phyloP scores from a whole-genome alignment of 169 alveolate genomes.

The Eimeria mitis region DNA sequence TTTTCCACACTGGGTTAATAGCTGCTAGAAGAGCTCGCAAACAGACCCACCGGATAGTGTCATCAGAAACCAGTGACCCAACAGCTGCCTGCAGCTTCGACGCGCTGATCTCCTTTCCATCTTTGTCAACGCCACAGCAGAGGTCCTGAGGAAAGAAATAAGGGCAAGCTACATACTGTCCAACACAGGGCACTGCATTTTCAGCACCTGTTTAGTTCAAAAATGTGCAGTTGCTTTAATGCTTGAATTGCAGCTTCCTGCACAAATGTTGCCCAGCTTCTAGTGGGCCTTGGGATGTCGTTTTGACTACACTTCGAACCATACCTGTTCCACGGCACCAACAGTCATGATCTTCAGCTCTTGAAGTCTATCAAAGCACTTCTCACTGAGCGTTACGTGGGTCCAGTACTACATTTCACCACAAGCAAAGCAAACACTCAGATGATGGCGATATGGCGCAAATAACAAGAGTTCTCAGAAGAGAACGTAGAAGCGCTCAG shows the following conservation, averaged over 20 bases:
- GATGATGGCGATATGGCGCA: not conserved
- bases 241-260: not conserved
- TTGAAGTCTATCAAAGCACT: constrained; percentile 78
- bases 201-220: not conserved
- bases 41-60: constrained; percentile 21
- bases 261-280: not conserved
- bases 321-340: constrained; percentile 82
- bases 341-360: constrained; percentile 65
- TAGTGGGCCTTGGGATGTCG: not conserved
- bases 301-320: not conserved
- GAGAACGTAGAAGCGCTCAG: not conserved
- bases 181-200: not conserved
- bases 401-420: constrained; percentile 68
- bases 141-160: constrained; percentile 23
- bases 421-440: not conserved
- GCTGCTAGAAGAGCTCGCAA: not conserved
- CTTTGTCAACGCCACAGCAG: constrained; percentile 81
- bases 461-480: not conserved
- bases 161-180: not conserved
- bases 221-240: not conserved
- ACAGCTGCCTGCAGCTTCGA: constrained; percentile 66
- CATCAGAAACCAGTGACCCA: constrained; percentile 53
- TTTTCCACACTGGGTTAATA: not conserved
- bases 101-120: constrained; percentile 74
- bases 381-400: constrained; percentile 79